Evolutionary conservation across 768 basidiomycete species (phyloP).

Genomic region (Leccinum rimulosum): DNA sequence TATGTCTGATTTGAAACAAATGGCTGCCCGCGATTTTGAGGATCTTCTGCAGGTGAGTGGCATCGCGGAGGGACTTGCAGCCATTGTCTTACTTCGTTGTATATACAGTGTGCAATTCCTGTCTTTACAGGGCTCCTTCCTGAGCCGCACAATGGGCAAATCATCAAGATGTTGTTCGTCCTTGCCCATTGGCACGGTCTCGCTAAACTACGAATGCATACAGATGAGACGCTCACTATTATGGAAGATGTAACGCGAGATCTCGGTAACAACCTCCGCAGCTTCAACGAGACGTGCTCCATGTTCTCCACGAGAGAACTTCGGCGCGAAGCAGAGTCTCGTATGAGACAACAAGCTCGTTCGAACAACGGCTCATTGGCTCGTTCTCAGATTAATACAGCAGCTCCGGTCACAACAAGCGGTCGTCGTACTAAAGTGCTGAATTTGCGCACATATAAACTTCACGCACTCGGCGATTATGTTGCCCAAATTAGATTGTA

Average conservation of each 20-base stretch:
- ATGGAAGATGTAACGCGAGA: not conserved
- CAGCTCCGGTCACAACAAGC: too few relatives aligned
- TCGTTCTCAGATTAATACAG: too few relatives aligned
- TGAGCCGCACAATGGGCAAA: not conserved
- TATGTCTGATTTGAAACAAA: not conserved
- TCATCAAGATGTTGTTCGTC: not conserved
- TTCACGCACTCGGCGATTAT: not conserved
- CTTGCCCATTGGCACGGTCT: not conserved
- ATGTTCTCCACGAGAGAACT: too few relatives aligned
- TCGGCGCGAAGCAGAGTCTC: too few relatives aligned
- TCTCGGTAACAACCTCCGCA: not conserved
- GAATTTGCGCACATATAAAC: not conserved
- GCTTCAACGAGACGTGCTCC: accelerated
- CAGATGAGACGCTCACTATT: not conserved
- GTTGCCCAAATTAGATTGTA: not conserved
- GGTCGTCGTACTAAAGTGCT: too few relatives aligned
- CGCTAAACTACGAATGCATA: not conserved
- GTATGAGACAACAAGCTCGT: too few relatives aligned
- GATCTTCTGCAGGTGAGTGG: not conserved
- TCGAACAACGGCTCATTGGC: accelerated
- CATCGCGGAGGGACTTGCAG: not conserved
- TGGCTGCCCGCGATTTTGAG: not conserved
- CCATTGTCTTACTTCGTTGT: not conserved
- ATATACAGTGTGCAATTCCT: not conserved
- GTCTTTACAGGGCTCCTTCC: not conserved